Evolutionary conservation across 305 asterid species (phyloP).

Genomic region (Fraxinus ornus): DNA sequence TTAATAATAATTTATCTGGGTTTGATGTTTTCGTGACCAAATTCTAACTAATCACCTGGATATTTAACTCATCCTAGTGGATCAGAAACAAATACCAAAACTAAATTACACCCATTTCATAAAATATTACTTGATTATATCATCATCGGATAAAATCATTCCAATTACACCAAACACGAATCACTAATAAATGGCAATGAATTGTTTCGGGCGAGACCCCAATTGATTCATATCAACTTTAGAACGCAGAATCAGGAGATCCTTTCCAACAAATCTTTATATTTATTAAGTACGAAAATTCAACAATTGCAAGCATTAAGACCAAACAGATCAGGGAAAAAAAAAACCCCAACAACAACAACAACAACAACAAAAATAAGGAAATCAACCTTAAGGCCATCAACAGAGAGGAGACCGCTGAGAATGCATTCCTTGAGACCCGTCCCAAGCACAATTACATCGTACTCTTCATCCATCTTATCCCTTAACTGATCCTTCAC

Average conservation of each 20-base stretch:
- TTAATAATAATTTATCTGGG: background rate
- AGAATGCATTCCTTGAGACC: constrained; percentile 18
- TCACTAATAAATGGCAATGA: background rate
- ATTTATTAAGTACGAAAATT: background rate
- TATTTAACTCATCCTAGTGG: background rate
- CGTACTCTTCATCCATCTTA: constrained; percentile 14
- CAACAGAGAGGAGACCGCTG: constrained; percentile 20
- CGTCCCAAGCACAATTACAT: constrained; percentile 11
- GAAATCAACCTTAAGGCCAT: constrained; percentile 18
- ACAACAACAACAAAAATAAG: background rate
- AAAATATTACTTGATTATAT: background rate
- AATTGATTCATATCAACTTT: constrained; percentile 6
- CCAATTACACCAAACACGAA: background rate
- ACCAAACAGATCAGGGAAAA: constrained; percentile 11
- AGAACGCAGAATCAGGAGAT: constrained; percentile 12
- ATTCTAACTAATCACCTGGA: background rate
- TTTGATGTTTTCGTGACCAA: background rate
- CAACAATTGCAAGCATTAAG: background rate
- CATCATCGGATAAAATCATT: background rate
- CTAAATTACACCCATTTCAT: background rate
- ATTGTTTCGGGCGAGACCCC: background rate
- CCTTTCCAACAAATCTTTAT: background rate
- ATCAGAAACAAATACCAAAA: background rate
- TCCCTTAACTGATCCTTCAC: background rate
- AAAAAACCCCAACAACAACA: background rate